Evolutionary conservation across 208 protist species (phyloP), one percentile per base, ranked within the genome.

Genomic region (Leishmania mexicana): DNA sequence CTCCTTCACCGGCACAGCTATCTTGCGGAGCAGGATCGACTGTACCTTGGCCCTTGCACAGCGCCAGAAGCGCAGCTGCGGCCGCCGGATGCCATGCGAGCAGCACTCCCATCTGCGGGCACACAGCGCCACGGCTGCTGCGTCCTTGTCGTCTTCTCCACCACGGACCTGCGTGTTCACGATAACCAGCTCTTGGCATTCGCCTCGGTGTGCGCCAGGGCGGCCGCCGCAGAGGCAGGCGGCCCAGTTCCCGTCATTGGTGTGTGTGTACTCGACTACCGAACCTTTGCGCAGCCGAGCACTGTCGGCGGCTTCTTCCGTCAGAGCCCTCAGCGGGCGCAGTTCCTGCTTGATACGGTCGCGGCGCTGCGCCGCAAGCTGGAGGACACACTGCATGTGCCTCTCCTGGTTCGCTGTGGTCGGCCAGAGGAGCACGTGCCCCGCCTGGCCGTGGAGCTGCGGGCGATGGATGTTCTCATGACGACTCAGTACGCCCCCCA

Each of bases 401-500:
- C 95, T 11, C 87, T 97, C 74, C 85, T 97, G 38, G 80, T 97
- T 78, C 93, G 95, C 40, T 92, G 85, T 51, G 95, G 95, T 7
- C 83, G 92, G 47, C 95, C 95, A 11, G 93, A 98, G 83, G 95
- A 96, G 58, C 91, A 96, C 85, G 83, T 98, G 42, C 95, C 95
- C 17, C 90, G 93, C 3, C 86, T 96, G 17, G 88, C 88, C 2
- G 84, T 93, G 24, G 92, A 98, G 89, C 90, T 95, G 57, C 85
- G 90, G 10, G 93, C 93, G 24, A 81, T 75, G 24, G 89, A 94
- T 76, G 91, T 98, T 40, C 96, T 95, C 80, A 45, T 96, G 78
- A 96, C 95, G 31, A 98, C 95, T 77, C 95, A 98, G 84, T 96
- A 96, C 83, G 88, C 91, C 15, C 95, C 95, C 38, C 93, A 97